Base-by-base conservation (phyloP, 331 rosid species). In the Quercus lobata region DNA sequence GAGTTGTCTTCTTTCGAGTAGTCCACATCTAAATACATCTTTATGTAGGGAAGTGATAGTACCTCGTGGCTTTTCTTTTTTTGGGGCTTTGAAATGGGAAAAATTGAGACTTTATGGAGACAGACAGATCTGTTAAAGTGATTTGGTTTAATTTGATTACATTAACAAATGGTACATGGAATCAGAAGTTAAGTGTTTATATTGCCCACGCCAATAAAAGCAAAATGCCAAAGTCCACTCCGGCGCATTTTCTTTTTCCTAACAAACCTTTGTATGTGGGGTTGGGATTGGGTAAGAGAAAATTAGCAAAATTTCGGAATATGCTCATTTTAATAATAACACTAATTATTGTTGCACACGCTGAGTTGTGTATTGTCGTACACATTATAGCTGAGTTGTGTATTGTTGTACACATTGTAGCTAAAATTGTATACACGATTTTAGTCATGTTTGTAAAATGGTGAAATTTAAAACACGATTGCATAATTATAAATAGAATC, bases 71-170 rank as follows among this genome's bases (percentile, higher is more conserved):
- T 81, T 83, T 79, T 72, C 76, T 81, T 79, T 73, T 72, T 76
- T 52, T 14, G 55, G 54, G 55, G 86, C 25, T 84, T 65, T 74
- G 56, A 18, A 85, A 76, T 76, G 78, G 74, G 84, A 83, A 75
- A 58, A 80, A 11, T 55, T 37, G 62, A 22, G n/a, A 77, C 25
- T 75, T 66, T 75, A 71, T 29, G 80, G 41, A 80, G 91, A 90
- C 93, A 90, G 19, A 68, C 89, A 90, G 78, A 93, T 93, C 97
- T 87, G 21, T 5, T 56, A 87, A 93, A 86, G 97, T 89, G 93
- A 93, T 93, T 80, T 82, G 95, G 84, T 86, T 89, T 78, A 53
- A 78, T 79, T 84, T 87, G 88, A 89, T 82, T 78, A 82, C 83
- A 84, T 86, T 65, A 75, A 17, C 61, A 68, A 79, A 72, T 82